Percentiles rank a stretch among this genome's conserved stretches.
phyloP scores from a whole-genome alignment of 176 grass and related monocot species.

The Phoenix dactylifera region DNA sequence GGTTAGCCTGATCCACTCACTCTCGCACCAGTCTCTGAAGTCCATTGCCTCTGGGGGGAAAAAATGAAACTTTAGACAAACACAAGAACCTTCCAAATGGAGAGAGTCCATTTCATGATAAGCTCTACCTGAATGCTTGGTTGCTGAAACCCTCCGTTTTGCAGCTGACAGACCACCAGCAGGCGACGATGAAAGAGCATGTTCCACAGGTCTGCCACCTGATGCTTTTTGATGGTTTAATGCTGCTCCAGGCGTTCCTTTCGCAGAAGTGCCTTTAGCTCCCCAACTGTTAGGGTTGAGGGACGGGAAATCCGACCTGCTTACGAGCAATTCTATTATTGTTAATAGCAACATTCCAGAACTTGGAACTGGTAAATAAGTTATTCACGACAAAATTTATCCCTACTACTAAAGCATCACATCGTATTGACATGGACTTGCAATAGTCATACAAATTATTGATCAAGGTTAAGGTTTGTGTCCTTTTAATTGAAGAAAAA shows the following conservation, averaged over 20 bases:
- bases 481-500: too few relatives aligned
- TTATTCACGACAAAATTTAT: too few relatives aligned
- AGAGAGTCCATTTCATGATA: not conserved
- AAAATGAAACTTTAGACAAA: constrained; percentile 5
- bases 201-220: constrained; percentile 23
- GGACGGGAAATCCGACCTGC: constrained; percentile 65
- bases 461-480: too few relatives aligned
- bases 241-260: constrained; percentile 33
- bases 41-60: constrained; percentile 69
- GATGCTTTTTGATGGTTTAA: constrained; percentile 48
- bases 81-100: not conserved
- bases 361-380: too few relatives aligned
- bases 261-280: constrained; percentile 21
- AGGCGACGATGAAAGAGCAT: constrained; percentile 22
- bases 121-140: constrained; percentile 57
- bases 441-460: too few relatives aligned
- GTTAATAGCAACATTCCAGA: not conserved
- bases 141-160: constrained; percentile 51
- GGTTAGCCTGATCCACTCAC: constrained; percentile 78
- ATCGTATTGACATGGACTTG: too few relatives aligned
- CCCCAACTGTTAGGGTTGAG: constrained; percentile 42
- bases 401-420: too few relatives aligned
- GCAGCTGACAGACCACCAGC: constrained; percentile 7
- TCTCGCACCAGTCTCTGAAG: constrained; percentile 76
- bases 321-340: constrained; percentile 18